phyloP scores from a whole-genome alignment of 2,329 filamentous ascomycete genomes.

The Gnomoniopsis smithogilvyi region DNA sequence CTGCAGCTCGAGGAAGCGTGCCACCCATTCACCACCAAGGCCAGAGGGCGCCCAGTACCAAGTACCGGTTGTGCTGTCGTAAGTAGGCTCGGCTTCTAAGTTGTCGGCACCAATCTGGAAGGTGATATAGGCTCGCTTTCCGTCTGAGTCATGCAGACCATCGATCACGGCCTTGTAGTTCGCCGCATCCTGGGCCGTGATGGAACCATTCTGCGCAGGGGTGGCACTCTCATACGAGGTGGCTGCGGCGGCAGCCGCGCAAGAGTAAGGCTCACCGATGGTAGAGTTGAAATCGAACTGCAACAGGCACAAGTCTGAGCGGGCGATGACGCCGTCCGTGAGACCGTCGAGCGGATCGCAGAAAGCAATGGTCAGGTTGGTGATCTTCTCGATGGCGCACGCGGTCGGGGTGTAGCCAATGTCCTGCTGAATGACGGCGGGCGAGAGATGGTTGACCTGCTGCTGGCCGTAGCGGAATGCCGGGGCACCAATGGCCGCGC shows the following conservation, averaged over 20 bases:
- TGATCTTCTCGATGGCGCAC: conserved; percentile 40
- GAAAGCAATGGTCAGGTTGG: conserved; percentile 51
- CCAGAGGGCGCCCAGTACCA: background rate
- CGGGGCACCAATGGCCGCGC: conserved; percentile 42
- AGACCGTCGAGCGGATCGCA: conserved; percentile 42
- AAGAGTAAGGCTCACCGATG: conserved; percentile 33
- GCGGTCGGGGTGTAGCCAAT: conserved; percentile 35
- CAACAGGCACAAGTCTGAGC: conserved; percentile 34
- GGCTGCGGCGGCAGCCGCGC: conserved; percentile 31
- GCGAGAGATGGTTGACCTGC: conserved; percentile 38
- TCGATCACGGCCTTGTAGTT: conserved; percentile 31
- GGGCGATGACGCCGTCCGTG: conserved; percentile 38
- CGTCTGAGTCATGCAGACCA: conserved; percentile 29
- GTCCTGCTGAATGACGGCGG: conserved; percentile 25
- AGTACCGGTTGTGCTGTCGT: conserved; percentile 26
- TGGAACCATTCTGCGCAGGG: conserved; percentile 31
- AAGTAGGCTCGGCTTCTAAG: conserved; percentile 28
- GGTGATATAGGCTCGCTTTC: conserved; percentile 32
- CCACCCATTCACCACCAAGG: conserved; percentile 24
- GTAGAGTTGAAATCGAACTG: conserved; percentile 25
- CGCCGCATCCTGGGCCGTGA: conserved; percentile 31
- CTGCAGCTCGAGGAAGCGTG: conserved; percentile 26
- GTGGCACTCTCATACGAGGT: conserved; percentile 19
- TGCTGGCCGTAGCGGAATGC: conserved; percentile 36
- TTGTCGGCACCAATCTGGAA: conserved; percentile 31